A percentile compares a stretch with the other conserved stretches of the same genome.
Evolutionary conservation across 768 basidiomycete species (phyloP).

Genomic region (Agrocybe chaxingu): DNA sequence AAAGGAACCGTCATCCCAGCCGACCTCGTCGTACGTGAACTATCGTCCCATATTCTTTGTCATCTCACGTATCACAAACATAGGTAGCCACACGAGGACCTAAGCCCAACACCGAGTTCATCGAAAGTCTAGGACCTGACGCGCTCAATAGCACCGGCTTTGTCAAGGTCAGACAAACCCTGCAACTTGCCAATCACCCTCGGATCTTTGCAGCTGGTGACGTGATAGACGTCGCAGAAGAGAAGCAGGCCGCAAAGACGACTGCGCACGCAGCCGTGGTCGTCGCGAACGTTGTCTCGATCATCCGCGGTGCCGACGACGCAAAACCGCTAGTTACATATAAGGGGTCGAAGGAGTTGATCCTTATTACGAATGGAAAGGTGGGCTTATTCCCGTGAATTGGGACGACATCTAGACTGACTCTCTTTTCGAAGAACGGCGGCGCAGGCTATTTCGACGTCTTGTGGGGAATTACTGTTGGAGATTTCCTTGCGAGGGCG

Average conservation of each 20-base stretch:
- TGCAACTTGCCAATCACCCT: conserved; percentile 50
- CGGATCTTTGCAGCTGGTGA: conserved; percentile 66
- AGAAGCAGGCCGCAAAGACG: conserved; percentile 54
- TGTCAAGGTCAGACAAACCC: conserved; percentile 53
- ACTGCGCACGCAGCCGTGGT: conserved; percentile 42
- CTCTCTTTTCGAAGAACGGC: conserved; percentile 26
- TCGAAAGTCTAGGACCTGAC: conserved; percentile 36
- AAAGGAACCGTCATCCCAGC: conserved; percentile 46
- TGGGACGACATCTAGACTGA: not conserved
- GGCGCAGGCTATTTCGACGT: conserved; percentile 41
- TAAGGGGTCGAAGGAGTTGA: conserved; percentile 47
- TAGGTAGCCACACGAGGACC: conserved; percentile 36
- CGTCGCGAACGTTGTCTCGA: conserved; percentile 43
- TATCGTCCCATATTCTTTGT: not conserved
- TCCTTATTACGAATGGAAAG: conserved; percentile 56
- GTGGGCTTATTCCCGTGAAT: conserved; percentile 24
- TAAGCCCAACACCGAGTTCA: conserved; percentile 47
- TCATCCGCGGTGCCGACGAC: conserved; percentile 30
- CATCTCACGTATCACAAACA: not conserved
- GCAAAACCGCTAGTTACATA: conserved; percentile 33
- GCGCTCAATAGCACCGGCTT: conserved; percentile 34
- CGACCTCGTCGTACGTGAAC: conserved; percentile 53
- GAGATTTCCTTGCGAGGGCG: conserved; percentile 38
- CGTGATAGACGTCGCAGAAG: conserved; percentile 58
- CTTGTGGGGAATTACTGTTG: conserved; percentile 44